Base-by-base conservation (phyloP, 1,284 basidiomycete genomes). In the Ceratobasidium sp. region DNA sequence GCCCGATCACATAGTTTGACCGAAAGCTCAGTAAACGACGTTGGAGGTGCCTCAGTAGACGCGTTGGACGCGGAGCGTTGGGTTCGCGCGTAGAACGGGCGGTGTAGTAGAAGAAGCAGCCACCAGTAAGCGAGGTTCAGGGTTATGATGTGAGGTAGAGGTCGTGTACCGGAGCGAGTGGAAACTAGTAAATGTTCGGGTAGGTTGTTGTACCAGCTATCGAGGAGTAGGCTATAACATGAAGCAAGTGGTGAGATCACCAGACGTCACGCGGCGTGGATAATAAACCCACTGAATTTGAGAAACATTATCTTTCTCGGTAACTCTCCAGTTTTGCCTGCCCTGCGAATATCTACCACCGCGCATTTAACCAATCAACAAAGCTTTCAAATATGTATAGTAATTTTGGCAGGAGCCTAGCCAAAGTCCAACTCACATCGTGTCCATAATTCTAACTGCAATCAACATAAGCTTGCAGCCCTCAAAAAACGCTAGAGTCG, bases 71-170 rank as follows among this genome's bases (percentile, higher is more conserved):
- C 62, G 12, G 50, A 52, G 25, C 62, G 62, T 25, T 47, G 76
- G 2, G 80, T 74, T 20, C 82, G 81, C 0, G 85, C 81, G 75
- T 86, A 89, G 78, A 87, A 88, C 0, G 87, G 87, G 0, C 87
- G 81, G 71, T 88, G 87, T 0, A 90, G 82, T 8, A 90, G 80
- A 38, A 90, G 86, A 62, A 84, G 81, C 5, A 86, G 78, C 87
- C 87, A 89, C 78, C 85, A 84, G 74, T 86, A 87, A 0, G 83
- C 81, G 32, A 87, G 77, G 73, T 90, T 87, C 69, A 88, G 78
- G 81, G 86, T 87, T 2, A 90, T 77, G 34, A 85, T 81, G 68
- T 89, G 87, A 0, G 87, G 87, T 0, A 85, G 81, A 1, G 86
- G 82, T 8, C 79, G 82, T 6, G 79, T 77, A 12, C 82, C 80